Conservation (phyloP, 2,329 filamentous ascomycete species). For the Xenoacremonium recifei region DNA sequence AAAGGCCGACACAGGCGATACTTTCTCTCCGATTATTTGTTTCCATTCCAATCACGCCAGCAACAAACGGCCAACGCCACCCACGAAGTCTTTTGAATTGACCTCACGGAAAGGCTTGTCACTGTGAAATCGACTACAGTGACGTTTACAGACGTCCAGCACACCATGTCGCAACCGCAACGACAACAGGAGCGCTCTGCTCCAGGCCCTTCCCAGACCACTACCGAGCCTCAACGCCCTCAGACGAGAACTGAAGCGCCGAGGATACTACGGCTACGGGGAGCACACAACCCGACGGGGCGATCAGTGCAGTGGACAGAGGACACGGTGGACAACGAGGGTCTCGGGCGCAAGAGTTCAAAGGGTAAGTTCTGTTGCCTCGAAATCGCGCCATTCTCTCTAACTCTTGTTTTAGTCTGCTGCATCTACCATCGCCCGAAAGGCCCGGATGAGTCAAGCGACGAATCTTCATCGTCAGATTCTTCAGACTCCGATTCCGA, state of each 20-base stretch:
- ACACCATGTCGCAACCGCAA: conserved; percentile 30
- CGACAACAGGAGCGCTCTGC: conserved; percentile 23
- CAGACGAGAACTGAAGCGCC: conserved; percentile 29
- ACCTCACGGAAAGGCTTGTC: too few species aligned
- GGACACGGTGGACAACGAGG: conserved; percentile 93
- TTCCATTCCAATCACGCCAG: not conserved
- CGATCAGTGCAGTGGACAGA: conserved; percentile 88
- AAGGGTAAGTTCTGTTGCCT: conserved; percentile 65
- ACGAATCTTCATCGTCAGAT: conserved; percentile 60
- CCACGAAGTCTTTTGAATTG: too few species aligned
- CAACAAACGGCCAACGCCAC: too few species aligned
- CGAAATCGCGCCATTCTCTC: not conserved
- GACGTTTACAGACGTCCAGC: not conserved
- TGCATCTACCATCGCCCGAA: conserved; percentile 95
- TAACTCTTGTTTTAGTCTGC: conserved; percentile 64
- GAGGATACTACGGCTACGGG: conserved; percentile 51
- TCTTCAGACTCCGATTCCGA: conserved; percentile 51
- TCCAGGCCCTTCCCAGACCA: conserved; percentile 33
- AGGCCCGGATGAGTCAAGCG: conserved; percentile 77
- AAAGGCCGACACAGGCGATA: conserved; percentile 1
- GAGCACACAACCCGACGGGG: conserved; percentile 42
- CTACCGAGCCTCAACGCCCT: conserved; percentile 26
- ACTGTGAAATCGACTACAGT: too few species aligned
- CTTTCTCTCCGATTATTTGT: not conserved
- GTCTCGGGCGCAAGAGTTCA: conserved; percentile 87